Evolutionary conservation across 768 basidiomycete genomes (phyloP), one percentile per base, ranked within the genome.

Genomic region (Tephrocybe rancida): DNA sequence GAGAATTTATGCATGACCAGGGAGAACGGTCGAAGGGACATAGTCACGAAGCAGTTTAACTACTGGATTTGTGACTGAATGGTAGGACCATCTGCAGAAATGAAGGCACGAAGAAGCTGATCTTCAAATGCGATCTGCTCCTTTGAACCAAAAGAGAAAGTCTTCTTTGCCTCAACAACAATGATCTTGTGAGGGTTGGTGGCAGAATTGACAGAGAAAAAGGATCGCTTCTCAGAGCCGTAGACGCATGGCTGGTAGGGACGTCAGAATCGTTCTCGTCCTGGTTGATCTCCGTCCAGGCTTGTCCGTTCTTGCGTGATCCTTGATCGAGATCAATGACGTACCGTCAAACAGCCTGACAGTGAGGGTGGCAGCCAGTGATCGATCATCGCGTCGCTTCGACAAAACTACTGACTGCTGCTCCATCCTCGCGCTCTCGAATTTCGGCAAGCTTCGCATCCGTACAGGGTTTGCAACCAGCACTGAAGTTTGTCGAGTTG

Each of bases 381-480:
- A n/a, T n/a, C n/a, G n/a, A n/a, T 16, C 45, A 52, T 45, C 32
- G 27, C 30, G 21, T 39, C 0, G 39, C 50, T 24, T 51, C 41
- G 11, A 57, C 32, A 21, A 30, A 21, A 30, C 56, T 41, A 44
- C 39, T 24, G 9, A 29, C 50, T 41, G 48, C 39, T 19, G 56
- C 27, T 8, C 30, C 27, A 14, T 14, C 19, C 32, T 48, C 41
- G 16, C 16, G 19, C 18, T 25, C 44, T 37, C 30, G 3, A 37
- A 53, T 44, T 53, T 49, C 37, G 8, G 52, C 27, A 18, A 52
- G 39, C 32, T 52, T 30, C 11, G 19, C 42, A 26, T 34, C 19
- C n/a, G 51, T 53, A 41, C 51, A 57, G 48, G 16, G 49, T 26
- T 53, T 57, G 25, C 47, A 57, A 13, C 34, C 19, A 6, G 56